Evolutionary conservation across 139 green algal genomes (phyloP).

Genomic region (Coccomyxa sp.): DNA sequence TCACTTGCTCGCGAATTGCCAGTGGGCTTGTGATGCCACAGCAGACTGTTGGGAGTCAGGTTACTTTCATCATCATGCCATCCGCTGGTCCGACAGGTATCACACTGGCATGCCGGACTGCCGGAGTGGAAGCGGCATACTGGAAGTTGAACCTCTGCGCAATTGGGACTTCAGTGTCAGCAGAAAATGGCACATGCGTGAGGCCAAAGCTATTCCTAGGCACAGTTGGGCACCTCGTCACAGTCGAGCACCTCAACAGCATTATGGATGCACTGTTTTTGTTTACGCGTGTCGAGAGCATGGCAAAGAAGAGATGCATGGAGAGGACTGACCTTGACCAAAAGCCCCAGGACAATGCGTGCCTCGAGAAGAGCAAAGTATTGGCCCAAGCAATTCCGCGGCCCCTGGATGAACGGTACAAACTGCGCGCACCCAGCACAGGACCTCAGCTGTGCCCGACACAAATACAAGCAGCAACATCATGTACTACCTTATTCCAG

Average conservation of each 20-base stretch:
- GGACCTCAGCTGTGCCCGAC: too few species aligned
- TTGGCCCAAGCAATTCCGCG: slow-evolving; percentile 90
- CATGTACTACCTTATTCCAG: too few species aligned
- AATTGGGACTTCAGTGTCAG: neutral
- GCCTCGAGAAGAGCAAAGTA: slow-evolving; percentile 83
- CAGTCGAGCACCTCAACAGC: too few species aligned
- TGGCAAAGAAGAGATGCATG: too few species aligned
- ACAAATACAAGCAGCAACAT: too few species aligned
- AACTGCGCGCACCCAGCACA: slow-evolving; percentile 46
- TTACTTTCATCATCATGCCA: slow-evolving; percentile 58
- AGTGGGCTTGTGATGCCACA: too few species aligned
- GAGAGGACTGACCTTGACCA: slow-evolving; percentile 42
- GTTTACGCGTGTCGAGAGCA: too few species aligned
- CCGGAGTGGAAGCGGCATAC: slow-evolving; percentile 18
- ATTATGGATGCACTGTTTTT: too few species aligned
- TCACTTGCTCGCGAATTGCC: too few species aligned
- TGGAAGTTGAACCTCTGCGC: slow-evolving; percentile 68
- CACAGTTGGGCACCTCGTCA: too few species aligned
- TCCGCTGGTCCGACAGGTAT: slow-evolving; percentile 73
- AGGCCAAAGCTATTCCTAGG: too few species aligned
- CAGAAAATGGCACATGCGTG: too few species aligned
- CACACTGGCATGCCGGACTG: slow-evolving; percentile 51
- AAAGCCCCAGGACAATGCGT: slow-evolving; percentile 72
- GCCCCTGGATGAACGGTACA: slow-evolving; percentile 92
- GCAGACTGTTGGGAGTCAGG: neutral